Evolutionary conservation across 768 basidiomycete genomes (phyloP), one percentile per base, ranked within the genome.

Genomic region (Kwoniella europaea): DNA sequence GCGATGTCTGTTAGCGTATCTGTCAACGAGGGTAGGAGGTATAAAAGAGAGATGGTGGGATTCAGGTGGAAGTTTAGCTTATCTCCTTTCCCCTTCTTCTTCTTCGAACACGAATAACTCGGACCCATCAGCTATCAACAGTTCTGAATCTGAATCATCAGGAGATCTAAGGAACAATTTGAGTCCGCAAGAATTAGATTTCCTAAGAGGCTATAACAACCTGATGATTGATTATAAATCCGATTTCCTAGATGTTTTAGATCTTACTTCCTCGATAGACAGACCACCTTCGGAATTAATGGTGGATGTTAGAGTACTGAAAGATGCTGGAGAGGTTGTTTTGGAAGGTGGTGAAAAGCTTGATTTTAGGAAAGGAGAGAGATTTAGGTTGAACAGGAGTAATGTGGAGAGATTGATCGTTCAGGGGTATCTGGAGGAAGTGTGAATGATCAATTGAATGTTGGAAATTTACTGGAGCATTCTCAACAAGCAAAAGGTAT

Each of bases 371-470:
- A 92, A 90, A 82, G 96, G 94, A 0, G 91, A 93, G 83, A 85
- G 96, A 72, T 96, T 92, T 77, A 90, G 94, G 87, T 90, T 98
- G 63, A 86, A 92, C 46, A 86, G 93, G 74, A 88, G 91, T 7
- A 93, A 95, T 81, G 90, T 99, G 71, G 97, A 99, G 82, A 91
- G 95, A 82, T 87, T 98, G 75, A 93, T 98, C 75, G 90, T 95
- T 1, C 92, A 94, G 79, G 95, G 95, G 4, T 96, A 91, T 83
- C 85, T 99, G 74, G 92, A 98, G 85, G 90, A 95, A 78, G 90
- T 96, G 10, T 84, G 35, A 35, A 81, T 68, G 67, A 16, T 53
- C 24, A 18, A 20, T 50, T n/a, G 18, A 7, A 27, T 4, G 46
- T 50, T 13, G 46, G 16, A 18, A 50, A 13, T 50, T 4, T 15